Evolutionary conservation across 768 basidiomycete genomes (phyloP).

Genomic region (Candolleomyces efflorescens): DNA sequence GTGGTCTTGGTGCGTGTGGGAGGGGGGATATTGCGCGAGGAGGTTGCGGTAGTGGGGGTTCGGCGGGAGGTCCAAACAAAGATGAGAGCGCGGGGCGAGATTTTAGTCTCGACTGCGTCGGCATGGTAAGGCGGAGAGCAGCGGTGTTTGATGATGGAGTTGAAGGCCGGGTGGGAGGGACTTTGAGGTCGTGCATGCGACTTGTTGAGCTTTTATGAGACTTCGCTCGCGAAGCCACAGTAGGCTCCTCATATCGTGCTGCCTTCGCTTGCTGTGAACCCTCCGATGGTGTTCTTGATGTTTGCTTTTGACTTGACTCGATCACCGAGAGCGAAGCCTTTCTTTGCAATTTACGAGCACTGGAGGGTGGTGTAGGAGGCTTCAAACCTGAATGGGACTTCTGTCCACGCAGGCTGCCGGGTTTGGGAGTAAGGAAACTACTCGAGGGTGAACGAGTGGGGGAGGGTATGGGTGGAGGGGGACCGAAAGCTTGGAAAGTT

Average conservation of each 20-base stretch:
- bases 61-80: conserved; percentile 55
- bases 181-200: conserved; percentile 61
- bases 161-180: conserved; percentile 74
- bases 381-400: conserved; percentile 83
- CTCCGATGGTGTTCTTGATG: conserved; percentile 46
- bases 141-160: conserved; percentile 77
- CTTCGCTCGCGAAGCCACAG: conserved; percentile 79
- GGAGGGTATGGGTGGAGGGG: conserved; percentile 34
- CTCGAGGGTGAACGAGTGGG: conserved; percentile 46
- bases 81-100: conserved; percentile 71
- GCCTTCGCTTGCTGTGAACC: conserved; percentile 34
- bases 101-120: conserved; percentile 74
- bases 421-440: conserved; percentile 58
- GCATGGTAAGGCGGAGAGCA: conserved; percentile 83
- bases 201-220: conserved; percentile 61
- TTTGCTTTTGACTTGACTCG: conserved; percentile 55
- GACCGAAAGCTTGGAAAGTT: conserved; percentile 54
- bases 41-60: conserved; percentile 27
- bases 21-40: conserved; percentile 56
- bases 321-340: conserved; percentile 78
- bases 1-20: conserved; percentile 42
- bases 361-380: conserved; percentile 64
- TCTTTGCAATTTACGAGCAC: conserved; percentile 58
- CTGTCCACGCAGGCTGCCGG: conserved; percentile 74
- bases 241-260: conserved; percentile 71